These are phyloP conservation scores for Scedosporium boydii DNA, from an alignment of 2,329 filamentous ascomycete species.

Conservation along the genomic window DNA sequence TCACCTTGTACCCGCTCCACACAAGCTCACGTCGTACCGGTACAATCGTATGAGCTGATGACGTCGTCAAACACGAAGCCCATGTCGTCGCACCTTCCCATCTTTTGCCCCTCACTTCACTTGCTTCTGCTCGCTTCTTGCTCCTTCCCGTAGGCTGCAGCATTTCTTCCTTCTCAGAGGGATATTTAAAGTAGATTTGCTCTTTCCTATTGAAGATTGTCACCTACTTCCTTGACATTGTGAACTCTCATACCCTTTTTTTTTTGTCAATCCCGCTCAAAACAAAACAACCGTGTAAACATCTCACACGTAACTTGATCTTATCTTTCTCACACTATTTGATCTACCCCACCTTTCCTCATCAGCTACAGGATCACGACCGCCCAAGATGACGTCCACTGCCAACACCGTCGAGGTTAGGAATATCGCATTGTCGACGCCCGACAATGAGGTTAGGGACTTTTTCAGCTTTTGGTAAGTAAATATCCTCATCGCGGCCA, in stretches of 20 bases:
- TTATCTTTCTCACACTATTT: not conserved
- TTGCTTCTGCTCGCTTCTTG: not conserved
- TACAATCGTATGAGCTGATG: not conserved
- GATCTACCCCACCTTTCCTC: not conserved
- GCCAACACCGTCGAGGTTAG: constrained; percentile 71
- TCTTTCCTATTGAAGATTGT: not conserved
- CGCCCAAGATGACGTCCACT: constrained; percentile 17
- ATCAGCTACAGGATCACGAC: not conserved
- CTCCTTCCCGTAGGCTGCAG: not conserved
- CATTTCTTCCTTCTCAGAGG: not conserved
- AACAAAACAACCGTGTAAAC: not conserved
- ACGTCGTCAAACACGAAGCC: not conserved
- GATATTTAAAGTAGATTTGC: not conserved
- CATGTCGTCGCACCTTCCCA: not conserved
- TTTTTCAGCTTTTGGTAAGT: constrained; percentile 94
- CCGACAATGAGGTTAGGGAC: constrained; percentile 83
- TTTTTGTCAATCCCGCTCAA: not conserved
- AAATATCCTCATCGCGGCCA: not conserved
- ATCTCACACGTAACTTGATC: not conserved
- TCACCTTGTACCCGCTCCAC: no score
- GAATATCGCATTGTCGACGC: constrained; percentile 75
- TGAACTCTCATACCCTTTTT: not conserved
- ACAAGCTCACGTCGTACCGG: no score
- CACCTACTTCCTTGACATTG: not conserved
- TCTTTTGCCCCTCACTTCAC: not conserved